A percentile compares a stretch with the other conserved stretches of the same genome.
phyloP scores from a whole-genome alignment of 768 basidiomycete species.

The Rhodotorula diobovata region DNA sequence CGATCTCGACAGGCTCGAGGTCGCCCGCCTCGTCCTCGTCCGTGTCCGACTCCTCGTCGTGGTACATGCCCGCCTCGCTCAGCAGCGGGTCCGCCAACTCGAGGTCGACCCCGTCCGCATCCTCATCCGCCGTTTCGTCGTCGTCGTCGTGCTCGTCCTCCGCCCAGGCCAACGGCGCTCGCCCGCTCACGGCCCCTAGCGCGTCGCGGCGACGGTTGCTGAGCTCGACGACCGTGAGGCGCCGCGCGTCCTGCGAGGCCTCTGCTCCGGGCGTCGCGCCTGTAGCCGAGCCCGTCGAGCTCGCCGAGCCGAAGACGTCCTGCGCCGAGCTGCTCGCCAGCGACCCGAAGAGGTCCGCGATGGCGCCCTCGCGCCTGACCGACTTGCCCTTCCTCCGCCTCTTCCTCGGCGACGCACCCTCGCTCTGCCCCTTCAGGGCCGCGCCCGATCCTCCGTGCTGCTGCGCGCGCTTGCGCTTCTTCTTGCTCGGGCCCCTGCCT shows the following conservation, averaged over 20 bases:
- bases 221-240: background rate
- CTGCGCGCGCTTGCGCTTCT: constrained; percentile 2
- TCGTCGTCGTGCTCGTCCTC: background rate
- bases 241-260: background rate
- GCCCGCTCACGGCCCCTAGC: background rate
- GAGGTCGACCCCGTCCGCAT: background rate
- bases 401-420: background rate
- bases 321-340: background rate
- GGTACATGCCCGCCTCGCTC: background rate
- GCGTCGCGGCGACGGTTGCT: background rate
- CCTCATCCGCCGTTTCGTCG: background rate
- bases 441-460: background rate
- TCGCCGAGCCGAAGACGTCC: no score
- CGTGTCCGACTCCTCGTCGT: no score
- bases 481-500: no score
- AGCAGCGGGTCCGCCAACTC: background rate
- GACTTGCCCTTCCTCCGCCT: background rate
- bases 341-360: background rate
- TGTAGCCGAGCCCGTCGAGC: no score
- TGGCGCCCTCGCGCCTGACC: background rate
- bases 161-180: background rate
- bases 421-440: background rate
- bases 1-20: background rate
- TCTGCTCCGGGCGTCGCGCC: no score
- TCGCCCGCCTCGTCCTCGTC: background rate